Base-by-base conservation (phyloP, 371 early-diverging fungal species). In the Furculomyces boomerangus region DNA sequence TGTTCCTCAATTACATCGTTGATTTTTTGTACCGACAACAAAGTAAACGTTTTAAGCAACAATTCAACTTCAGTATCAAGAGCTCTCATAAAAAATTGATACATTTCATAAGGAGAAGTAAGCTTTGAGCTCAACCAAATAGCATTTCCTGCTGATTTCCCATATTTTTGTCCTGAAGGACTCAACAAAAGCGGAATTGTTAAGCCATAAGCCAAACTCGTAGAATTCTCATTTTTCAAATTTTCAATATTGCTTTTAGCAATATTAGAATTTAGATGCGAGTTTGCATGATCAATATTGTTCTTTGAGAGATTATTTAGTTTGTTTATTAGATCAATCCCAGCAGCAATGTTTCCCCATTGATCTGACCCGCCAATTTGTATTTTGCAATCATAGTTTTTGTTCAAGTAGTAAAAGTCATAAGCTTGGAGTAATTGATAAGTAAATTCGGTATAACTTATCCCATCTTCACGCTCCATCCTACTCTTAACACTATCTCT, bases 321-420 rank as follows among this genome's bases (percentile, higher is more conserved):
- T 54, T 78, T 81, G 51, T 76, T 74, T 41, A 95, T 91, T 62
- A 93, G 62, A 40, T 95, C 94, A 31, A 90, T 85, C 27, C 96
- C 96, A 0, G 94, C 86, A 0, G 82, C 79, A 55, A 95, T 95
- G 61, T 95, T 95, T 1, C 96, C 96, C 94, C 94, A 93, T 62
- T 95, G 96, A 61, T 95, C 96, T 56, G 81, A 86, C n/a, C 96
- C 96, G 26, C 96, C 96, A 22, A 93, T 50, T 81, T 90, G 71
- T 30, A 66, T 39, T 10, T 46, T 31, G 35, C 60, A 58, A 58
- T 79, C 80, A 66, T 90, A 87, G 44, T 76, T 54, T 48, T 76
- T 70, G 60, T 81, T 77, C 37, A 95, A 70, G 60, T 93, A 71
- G 72, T 75, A 88, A 60, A 88, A 95, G 59, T 95, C 96, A 62